Conservation (phyloP, 2,329 filamentous ascomycete genomes). For the Epichloe baconii region DNA sequence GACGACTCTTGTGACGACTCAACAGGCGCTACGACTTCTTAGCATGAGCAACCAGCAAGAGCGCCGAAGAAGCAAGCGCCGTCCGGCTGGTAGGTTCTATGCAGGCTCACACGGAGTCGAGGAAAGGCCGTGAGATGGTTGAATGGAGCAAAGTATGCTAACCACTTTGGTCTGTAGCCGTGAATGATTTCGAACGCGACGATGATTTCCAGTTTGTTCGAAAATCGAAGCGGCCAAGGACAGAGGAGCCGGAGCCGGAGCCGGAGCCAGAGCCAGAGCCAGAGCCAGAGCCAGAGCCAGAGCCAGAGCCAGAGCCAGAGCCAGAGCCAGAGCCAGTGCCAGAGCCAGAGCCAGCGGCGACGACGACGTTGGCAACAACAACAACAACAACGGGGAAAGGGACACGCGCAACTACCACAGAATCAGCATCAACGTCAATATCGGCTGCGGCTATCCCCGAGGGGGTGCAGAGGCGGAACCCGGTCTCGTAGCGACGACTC, state of each 20-base stretch:
- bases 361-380: neutral
- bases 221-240: slow-evolving; percentile 51
- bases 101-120: neutral
- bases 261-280: slow-evolving; percentile 9
- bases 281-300: slow-evolving; percentile 13
- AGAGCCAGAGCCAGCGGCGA: slow-evolving; percentile 22
- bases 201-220: slow-evolving; percentile 67
- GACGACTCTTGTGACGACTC: slow-evolving; percentile 55
- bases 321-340: slow-evolving; percentile 9
- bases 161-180: slow-evolving; percentile 15
- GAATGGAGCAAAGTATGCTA: neutral
- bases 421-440: neutral
- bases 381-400: neutral
- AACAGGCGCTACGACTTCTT: slow-evolving; percentile 51
- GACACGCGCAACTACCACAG: neutral
- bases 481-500: slow-evolving; percentile 5
- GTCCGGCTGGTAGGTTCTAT: slow-evolving; percentile 38
- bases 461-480: neutral
- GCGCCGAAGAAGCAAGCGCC: slow-evolving; percentile 50
- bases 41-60: slow-evolving; percentile 55
- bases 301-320: slow-evolving; percentile 22
- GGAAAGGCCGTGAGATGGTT: neutral
- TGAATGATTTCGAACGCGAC: slow-evolving; percentile 51
- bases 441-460: slow-evolving; percentile 10
- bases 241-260: slow-evolving; percentile 29